phyloP scores from a whole-genome alignment of 1,284 basidiomycete genomes.

The Fistulinella cinereoalba region DNA sequence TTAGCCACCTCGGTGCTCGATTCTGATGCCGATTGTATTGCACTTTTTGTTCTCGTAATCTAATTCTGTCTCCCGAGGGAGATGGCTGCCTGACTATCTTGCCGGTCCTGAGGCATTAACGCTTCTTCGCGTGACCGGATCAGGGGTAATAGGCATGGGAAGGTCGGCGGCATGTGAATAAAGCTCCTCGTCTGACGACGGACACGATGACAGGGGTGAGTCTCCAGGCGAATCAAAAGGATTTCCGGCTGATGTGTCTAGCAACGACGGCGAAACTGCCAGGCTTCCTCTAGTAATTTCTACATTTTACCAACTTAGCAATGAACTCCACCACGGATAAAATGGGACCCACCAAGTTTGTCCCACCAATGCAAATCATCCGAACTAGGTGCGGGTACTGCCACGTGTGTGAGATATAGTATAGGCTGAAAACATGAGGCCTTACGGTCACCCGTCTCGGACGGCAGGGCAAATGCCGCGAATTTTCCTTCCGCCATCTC shows the following conservation, averaged over 20 bases:
- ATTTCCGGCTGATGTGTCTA: constrained; percentile 47
- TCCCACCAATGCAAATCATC: constrained; percentile 79
- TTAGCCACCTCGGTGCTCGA: constrained; percentile 31
- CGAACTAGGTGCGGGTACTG: constrained; percentile 78
- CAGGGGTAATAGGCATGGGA: constrained; percentile 55
- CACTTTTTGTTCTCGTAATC: constrained; percentile 7
- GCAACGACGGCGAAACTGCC: constrained; percentile 46
- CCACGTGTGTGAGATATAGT: constrained; percentile 11
- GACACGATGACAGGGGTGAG: constrained; percentile 67
- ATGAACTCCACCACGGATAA: neutral
- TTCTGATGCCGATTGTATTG: constrained; percentile 14
- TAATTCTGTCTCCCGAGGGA: constrained; percentile 1
- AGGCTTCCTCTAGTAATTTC: constrained; percentile 55
- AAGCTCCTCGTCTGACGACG: constrained; percentile 79
- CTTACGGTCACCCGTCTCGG: constrained; percentile 39
- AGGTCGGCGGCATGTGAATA: constrained; percentile 66
- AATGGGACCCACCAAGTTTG: constrained; percentile 48
- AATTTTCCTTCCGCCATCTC: constrained; percentile 74
- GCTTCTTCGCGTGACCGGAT: constrained; percentile 36
- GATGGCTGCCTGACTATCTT: constrained; percentile 11
- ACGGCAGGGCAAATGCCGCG: constrained; percentile 45
- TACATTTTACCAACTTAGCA: no score
- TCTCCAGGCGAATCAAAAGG: constrained; percentile 67
- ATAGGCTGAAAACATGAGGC: neutral
- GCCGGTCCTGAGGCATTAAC: constrained; percentile 3